Base-by-base conservation (phyloP, 208 protist genomes). In the Leishmania tropica region DNA sequence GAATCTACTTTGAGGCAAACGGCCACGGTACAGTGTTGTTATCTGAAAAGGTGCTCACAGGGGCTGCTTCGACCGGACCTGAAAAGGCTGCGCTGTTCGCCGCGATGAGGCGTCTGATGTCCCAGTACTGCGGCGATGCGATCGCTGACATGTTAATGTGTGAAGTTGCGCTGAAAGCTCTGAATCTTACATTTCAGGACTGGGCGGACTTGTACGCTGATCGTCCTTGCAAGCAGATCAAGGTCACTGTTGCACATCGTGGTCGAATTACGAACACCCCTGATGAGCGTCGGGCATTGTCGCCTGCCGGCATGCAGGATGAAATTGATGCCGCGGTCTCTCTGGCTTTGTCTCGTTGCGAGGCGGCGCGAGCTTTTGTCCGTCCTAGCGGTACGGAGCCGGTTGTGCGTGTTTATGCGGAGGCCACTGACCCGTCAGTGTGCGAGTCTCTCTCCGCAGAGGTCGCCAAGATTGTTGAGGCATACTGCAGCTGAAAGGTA, bases 1-100 rank as follows among this genome's bases (percentile, higher is more conserved):
- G 98, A 7, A 89, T 99, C 11, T 99, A 99, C 86, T 99, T 99
- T 83, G 98, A 99, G 81, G 96, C 97, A 7, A 99, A 99, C 81
- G 98, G 98, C 5, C 98, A 99, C 81, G 98, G 98, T 21, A 99
- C 98, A 8, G 92, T 98, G 15, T 54, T 99, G 1, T 96, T 99
- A 79, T 82, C 79, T 47, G 51, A 83, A n/a, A 73, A 72, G 28
- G 31, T 84, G 1, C 7, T 67, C 31, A 47, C 21, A 2, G 42
- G 10, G 3, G 56, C 24, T 28, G n/a, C 13, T 17, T 37, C 7
- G 19, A 6, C 35, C 0, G 35, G 0, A 17, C 28, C 42, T 3
- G 47, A 42, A 13, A 31, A 48, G 19, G 1, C 53, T 5, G n/a
- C 10, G 0, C 48, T 74, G 5, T 37, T 90, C 8, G 17, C 83